phyloP scores from a whole-genome alignment of 129 eudicot species.

The Kitagawia praeruptora region DNA sequence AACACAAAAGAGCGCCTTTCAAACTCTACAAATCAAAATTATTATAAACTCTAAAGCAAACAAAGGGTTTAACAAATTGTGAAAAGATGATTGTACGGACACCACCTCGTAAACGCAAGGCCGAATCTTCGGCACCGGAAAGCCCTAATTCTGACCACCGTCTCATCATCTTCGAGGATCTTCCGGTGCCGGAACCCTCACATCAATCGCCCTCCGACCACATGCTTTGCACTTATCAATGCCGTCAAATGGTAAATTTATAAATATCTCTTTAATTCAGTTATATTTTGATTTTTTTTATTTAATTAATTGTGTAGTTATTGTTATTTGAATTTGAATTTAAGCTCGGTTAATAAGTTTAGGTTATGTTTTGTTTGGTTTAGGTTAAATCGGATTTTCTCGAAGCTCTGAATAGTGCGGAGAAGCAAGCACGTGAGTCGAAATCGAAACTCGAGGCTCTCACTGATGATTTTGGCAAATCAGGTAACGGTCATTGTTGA shows the following conservation, averaged over 20 bases:
- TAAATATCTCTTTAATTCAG: too few relatives aligned
- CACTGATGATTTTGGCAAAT: conserved; percentile 46
- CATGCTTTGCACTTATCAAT: conserved; percentile 91
- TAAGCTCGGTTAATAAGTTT: neutral
- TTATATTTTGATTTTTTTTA: neutral
- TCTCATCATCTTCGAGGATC: conserved; percentile 66
- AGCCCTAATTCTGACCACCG: conserved; percentile 51
- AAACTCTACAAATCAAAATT: too few relatives aligned
- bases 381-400: conserved; percentile 87
- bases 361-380: neutral
- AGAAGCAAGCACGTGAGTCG: conserved; percentile 68
- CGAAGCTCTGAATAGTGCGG: conserved; percentile 81
- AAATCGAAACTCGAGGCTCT: conserved; percentile 55
- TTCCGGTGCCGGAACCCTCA: conserved; percentile 37
- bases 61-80: neutral
- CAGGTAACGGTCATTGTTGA: conserved; percentile 38
- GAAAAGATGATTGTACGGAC: conserved; percentile 66
- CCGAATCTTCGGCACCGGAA: conserved; percentile 37
- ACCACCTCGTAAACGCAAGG: conserved; percentile 64
- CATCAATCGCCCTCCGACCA: conserved; percentile 44
- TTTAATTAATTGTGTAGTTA: neutral
- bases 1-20: too few relatives aligned
- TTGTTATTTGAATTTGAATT: neutral
- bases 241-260: conserved; percentile 73
- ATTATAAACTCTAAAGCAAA: neutral